Conservation (phyloP, 2,329 filamentous ascomycete genomes). For the Colletotrichum costaricense region DNA sequence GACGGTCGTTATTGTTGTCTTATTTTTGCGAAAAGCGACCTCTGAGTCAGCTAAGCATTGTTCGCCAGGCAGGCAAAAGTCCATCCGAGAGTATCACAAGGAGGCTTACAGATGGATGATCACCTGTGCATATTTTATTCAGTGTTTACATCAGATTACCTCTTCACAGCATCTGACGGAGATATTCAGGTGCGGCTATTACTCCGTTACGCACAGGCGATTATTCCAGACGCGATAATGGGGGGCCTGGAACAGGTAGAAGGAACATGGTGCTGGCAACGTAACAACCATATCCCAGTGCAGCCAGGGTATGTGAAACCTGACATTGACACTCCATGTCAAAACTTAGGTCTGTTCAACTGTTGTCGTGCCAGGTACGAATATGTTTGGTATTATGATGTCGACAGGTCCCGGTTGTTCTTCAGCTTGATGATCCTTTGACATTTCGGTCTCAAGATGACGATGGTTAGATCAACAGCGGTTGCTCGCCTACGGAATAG, state of each 20-base stretch:
- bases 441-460: conserved; percentile 5
- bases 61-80: neutral
- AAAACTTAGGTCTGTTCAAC: conserved; percentile 2
- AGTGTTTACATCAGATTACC: neutral
- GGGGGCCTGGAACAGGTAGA: neutral
- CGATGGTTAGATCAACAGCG: neutral
- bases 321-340: conserved; percentile 4
- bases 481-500: neutral
- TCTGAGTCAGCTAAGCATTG: conserved; percentile 1
- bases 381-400: neutral
- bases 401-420: neutral
- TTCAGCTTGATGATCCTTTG: neutral
- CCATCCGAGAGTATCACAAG: conserved; percentile 24
- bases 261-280: neutral
- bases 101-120: conserved; percentile 5
- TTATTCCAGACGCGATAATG: conserved; percentile 6
- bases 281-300: conserved; percentile 10
- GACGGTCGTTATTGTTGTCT: conserved; percentile 18
- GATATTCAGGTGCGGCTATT: neutral
- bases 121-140: conserved; percentile 23
- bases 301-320: conserved; percentile 5
- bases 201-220: conserved; percentile 3
- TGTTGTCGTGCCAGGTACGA: neutral
- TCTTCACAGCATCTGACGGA: conserved; percentile 11
- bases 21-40: neutral